These are phyloP conservation scores for Pichia sp. DNA, from an alignment of 1,139 yeast genomes.

Conservation along the genomic window DNA sequence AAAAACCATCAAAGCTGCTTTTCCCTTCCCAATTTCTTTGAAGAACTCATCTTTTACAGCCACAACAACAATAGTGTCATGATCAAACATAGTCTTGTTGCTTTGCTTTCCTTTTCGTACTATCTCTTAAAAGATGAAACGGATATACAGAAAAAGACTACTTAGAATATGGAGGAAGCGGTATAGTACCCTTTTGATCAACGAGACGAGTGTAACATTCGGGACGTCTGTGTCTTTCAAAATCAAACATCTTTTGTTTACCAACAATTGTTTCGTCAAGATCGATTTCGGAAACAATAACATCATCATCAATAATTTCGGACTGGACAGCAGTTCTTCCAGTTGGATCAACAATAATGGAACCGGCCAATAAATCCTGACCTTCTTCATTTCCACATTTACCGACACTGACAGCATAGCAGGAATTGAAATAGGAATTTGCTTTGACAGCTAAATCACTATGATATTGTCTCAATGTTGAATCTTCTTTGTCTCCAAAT, in stretches of 20 bases:
- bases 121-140: too few species aligned
- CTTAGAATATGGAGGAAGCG: slow-evolving; percentile 5
- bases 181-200: slow-evolving; percentile 11
- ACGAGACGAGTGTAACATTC: slow-evolving; percentile 16
- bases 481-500: slow-evolving; percentile 21
- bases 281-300: slow-evolving; percentile 26
- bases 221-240: slow-evolving; percentile 29
- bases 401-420: slow-evolving; percentile 28
- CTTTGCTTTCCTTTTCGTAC: too few species aligned
- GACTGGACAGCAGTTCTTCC: slow-evolving; percentile 27
- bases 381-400: slow-evolving; percentile 30
- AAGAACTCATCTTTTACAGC: too few species aligned
- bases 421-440: slow-evolving; percentile 28
- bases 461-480: slow-evolving; percentile 26
- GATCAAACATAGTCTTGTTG: too few species aligned
- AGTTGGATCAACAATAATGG: slow-evolving; percentile 29
- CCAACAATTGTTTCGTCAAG: slow-evolving; percentile 29
- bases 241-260: slow-evolving; percentile 29
- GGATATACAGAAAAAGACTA: too few species aligned
- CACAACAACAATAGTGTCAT: too few species aligned
- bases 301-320: slow-evolving; percentile 27
- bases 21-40: too few species aligned
- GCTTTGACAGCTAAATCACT: slow-evolving; percentile 28
- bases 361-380: slow-evolving; percentile 28
- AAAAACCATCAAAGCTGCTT: too few species aligned